Percentiles rank a stretch among this genome's conserved stretches.
Evolutionary conservation across 768 basidiomycete genomes (phyloP).

Genomic region (Infundibulicybe gibba): DNA sequence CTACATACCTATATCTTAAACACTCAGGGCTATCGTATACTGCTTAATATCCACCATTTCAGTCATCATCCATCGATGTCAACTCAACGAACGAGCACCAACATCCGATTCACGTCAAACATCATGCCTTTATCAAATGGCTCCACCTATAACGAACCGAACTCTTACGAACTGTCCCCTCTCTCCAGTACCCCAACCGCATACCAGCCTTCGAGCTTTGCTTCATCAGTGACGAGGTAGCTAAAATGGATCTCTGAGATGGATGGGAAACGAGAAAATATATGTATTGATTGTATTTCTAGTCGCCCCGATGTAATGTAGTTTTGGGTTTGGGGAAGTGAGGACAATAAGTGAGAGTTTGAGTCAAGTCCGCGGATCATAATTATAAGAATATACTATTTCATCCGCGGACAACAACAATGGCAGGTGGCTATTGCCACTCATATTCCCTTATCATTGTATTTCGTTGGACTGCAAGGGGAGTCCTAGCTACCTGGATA

Average conservation of each 20-base stretch:
- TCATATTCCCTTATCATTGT: too few relatives aligned
- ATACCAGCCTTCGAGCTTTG: not conserved
- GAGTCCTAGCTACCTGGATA: too few relatives aligned
- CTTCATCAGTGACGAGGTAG: not conserved
- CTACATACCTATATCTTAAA: constrained; percentile 15
- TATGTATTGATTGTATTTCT: not conserved
- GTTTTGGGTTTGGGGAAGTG: too few relatives aligned
- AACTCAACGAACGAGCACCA: constrained; percentile 20
- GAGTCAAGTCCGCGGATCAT: too few relatives aligned
- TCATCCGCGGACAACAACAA: too few relatives aligned
- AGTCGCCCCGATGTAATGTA: too few relatives aligned
- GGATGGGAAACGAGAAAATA: not conserved
- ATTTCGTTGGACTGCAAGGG: too few relatives aligned
- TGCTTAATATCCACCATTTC: constrained; percentile 28
- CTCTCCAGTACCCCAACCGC: not conserved
- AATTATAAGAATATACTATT: too few relatives aligned
- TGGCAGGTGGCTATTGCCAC: too few relatives aligned
- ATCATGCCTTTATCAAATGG: constrained; percentile 16
- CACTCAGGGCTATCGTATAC: constrained; percentile 27
- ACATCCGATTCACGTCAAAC: constrained; percentile 27
- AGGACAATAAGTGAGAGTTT: too few relatives aligned
- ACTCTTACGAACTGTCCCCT: constrained; percentile 18
- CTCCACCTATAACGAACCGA: constrained; percentile 5
- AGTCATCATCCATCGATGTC: constrained; percentile 10
- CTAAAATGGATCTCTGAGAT: not conserved